Evolutionary conservation across 1,284 basidiomycete genomes (phyloP), one percentile per base, ranked within the genome.

Genomic region (Peniophora sp.): DNA sequence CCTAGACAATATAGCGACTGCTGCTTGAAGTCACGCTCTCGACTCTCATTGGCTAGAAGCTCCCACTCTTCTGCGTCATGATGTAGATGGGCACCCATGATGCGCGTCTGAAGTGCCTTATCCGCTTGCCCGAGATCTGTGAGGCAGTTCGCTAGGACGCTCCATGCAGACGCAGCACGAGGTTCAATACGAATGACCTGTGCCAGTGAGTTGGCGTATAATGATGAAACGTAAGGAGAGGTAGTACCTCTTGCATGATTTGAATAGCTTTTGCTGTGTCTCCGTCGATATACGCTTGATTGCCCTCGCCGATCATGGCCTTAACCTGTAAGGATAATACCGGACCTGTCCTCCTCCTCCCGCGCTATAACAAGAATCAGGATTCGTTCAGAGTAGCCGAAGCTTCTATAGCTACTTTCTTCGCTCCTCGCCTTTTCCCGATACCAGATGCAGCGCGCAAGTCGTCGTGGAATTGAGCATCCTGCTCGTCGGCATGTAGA

Each of bases 1-100:
- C 86, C 76, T 60, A 90, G 89, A 63, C 96, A 98, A 64, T 98
- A 97, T 24, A 97, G 69, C 0, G 93, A 90, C 67, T 98, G 93
- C 50, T 92, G 85, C 43, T 80, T 76, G 53, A 83, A 81, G 2
- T 85, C 88, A 24, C 83, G 66, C 6, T 81, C 78, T 56, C 89
- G 88, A 57, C 22, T 3, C 62, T 87, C 76, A 50, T 72, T 65
- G 0, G 87, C 95, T 1, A 97, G 70, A 6, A 83, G 74, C 49
- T 84, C 84, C 96, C 96, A 98, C 49, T 88, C 84, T n/a, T 91
- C 88, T 0, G 83, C 77, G 57, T 95, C 88, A 45, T 88, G 81
- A 48, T 80, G 78, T 46, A 99, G 71, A 73, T 97, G 93, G 1
- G 93, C 92, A 1, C 85, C 92, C 75, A 97, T 89, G 53, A 97